Conservation (phyloP, 73 alveolate species). For the Stentor coeruleus region DNA sequence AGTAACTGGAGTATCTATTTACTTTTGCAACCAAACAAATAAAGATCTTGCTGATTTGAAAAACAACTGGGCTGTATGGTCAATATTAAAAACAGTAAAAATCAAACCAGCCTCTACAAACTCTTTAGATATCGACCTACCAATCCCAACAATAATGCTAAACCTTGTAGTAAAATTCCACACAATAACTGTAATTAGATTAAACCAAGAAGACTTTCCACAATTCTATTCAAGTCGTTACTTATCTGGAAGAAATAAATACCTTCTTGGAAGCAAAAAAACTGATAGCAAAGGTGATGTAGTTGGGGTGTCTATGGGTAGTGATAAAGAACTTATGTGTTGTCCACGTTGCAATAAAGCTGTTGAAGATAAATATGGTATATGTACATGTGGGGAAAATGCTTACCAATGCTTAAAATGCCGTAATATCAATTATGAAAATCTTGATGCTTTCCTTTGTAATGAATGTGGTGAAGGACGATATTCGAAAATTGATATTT, state of each 20-base stretch:
- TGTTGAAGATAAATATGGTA: slow-evolving; percentile 50
- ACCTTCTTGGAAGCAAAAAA: not conserved
- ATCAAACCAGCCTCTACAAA: slow-evolving; percentile 26
- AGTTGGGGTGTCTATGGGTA: slow-evolving; percentile 11
- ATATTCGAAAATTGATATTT: slow-evolving; percentile 41
- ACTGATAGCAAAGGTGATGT: not conserved
- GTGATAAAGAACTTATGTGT: slow-evolving; percentile 31
- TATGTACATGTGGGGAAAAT: slow-evolving; percentile 55
- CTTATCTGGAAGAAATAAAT: not conserved
- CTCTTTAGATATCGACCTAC: slow-evolving; percentile 23
- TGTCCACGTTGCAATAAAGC: slow-evolving; percentile 58
- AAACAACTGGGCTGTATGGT: slow-evolving; percentile 43
- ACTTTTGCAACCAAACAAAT: slow-evolving; percentile 34
- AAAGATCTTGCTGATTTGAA: slow-evolving; percentile 46
- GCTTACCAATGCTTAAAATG: slow-evolving; percentile 54
- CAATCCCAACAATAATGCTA: slow-evolving; percentile 35
- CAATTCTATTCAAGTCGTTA: not conserved
- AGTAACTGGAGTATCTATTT: slow-evolving; percentile 27
- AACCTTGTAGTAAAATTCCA: slow-evolving; percentile 33
- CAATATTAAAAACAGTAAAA: slow-evolving; percentile 31
- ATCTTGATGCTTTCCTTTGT: slow-evolving; percentile 52
- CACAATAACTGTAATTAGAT: slow-evolving; percentile 18
- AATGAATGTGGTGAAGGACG: slow-evolving; percentile 57
- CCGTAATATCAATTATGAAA: slow-evolving; percentile 54
- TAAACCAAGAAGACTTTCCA: not conserved